phyloP scores from a whole-genome alignment of 148 eudicot species.

The Salicornia ramosissima region DNA sequence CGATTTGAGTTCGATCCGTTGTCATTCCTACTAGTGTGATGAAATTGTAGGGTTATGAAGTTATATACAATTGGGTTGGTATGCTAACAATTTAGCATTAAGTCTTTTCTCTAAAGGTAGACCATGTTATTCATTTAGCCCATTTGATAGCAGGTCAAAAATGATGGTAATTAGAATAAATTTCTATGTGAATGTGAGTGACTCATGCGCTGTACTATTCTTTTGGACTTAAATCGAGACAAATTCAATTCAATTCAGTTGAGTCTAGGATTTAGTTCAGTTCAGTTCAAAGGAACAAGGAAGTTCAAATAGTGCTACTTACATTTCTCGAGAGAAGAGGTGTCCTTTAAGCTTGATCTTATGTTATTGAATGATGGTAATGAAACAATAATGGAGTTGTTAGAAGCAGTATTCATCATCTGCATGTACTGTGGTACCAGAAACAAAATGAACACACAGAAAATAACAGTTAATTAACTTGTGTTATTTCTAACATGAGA shows the following conservation, averaged over 20 bases:
- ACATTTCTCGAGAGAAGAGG: constrained; percentile 15
- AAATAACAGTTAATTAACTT: not conserved
- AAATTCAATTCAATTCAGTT: too few species aligned
- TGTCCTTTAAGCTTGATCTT: constrained; percentile 16
- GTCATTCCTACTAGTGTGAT: too few species aligned
- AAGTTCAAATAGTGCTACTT: constrained; percentile 1
- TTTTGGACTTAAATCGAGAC: too few species aligned
- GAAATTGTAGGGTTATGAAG: too few species aligned
- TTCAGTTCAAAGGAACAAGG: not conserved
- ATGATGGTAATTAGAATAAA: too few species aligned
- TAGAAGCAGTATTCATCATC: constrained; percentile 16
- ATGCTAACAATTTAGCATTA: not conserved
- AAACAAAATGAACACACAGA: not conserved
- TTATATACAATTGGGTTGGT: too few species aligned
- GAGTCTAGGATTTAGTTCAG: too few species aligned
- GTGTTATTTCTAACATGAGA: not conserved
- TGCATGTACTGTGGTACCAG: constrained; percentile 9
- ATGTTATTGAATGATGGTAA: not conserved
- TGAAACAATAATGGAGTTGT: constrained; percentile 6
- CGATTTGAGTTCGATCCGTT: too few species aligned
- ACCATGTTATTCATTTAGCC: too few species aligned
- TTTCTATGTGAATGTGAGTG: too few species aligned
- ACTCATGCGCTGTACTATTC: too few species aligned
- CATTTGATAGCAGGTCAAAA: too few species aligned
- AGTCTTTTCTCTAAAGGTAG: not conserved